phyloP scores from a whole-genome alignment of 257 asterid genomes.

The Nicotiana obtusifolia region DNA sequence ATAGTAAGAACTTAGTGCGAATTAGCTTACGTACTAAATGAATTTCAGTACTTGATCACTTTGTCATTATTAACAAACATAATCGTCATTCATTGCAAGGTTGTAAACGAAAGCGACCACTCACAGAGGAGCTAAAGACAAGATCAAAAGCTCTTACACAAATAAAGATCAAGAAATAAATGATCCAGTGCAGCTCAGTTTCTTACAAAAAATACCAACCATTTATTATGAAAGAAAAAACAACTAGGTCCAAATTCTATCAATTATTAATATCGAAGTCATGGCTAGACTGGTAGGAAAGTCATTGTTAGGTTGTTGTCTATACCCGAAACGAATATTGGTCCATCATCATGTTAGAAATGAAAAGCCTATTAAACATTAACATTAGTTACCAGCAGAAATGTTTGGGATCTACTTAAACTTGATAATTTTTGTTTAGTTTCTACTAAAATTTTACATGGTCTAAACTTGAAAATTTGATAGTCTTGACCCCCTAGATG shows the following conservation, averaged over 20 bases:
- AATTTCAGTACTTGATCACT: neutral
- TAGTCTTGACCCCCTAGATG: no score
- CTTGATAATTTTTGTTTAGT: no score
- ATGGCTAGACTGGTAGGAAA: neutral
- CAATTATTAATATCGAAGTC: neutral
- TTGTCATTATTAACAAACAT: neutral
- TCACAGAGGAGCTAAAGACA: neutral
- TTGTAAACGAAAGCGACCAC: neutral
- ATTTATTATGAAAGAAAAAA: neutral
- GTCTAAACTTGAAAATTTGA: no score
- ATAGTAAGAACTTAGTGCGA: no score
- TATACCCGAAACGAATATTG: neutral
- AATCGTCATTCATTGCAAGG: neutral
- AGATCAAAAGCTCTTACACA: neutral
- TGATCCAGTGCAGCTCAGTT: neutral
- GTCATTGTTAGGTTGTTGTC: neutral
- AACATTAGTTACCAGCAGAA: no score
- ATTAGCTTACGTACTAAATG: no score
- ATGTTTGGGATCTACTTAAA: no score
- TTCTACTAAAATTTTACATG: no score
- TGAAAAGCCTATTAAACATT: neutral
- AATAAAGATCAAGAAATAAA: neutral
- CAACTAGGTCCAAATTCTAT: neutral
- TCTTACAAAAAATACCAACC: neutral
- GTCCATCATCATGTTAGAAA: neutral